Percentiles rank a stretch among this genome's conserved stretches.
These are phyloP conservation scores for Cyberlindnera subsufficiens DNA, from an alignment of 805 yeast species.

Conservation along the genomic window DNA sequence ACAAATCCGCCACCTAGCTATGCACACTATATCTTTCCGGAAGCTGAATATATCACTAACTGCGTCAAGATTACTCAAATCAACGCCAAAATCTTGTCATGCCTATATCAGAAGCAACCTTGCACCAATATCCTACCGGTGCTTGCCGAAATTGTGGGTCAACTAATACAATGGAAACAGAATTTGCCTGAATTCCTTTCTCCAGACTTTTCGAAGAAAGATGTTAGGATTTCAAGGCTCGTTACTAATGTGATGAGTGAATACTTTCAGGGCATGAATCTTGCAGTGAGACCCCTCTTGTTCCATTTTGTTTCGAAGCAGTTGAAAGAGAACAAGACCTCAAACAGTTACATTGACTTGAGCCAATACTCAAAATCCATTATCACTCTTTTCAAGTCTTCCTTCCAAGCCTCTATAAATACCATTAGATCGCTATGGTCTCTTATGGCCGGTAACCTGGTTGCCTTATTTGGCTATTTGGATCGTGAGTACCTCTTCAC, in stretches of 20 bases:
- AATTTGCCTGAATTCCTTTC: constrained; percentile 57
- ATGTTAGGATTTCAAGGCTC: constrained; percentile 53
- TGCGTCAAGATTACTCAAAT: constrained; percentile 77
- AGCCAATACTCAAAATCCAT: constrained; percentile 63
- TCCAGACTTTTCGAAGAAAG: constrained; percentile 52
- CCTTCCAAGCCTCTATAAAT: constrained; percentile 76
- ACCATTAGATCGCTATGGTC: constrained; percentile 73
- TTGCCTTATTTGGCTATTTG: constrained; percentile 85
- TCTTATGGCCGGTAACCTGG: constrained; percentile 68
- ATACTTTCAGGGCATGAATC: constrained; percentile 74
- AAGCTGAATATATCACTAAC: constrained; percentile 69
- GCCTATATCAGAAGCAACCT: constrained; percentile 70
- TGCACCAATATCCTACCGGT: constrained; percentile 67
- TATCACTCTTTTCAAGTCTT: constrained; percentile 64
- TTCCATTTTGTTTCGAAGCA: constrained; percentile 73
- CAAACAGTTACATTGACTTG: constrained; percentile 54
- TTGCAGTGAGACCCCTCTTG: constrained; percentile 71
- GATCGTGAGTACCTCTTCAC: constrained; percentile 79
- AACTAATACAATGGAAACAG: constrained; percentile 62
- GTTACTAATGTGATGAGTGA: constrained; percentile 76
- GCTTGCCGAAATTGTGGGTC: constrained; percentile 62
- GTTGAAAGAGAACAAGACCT: constrained; percentile 40
- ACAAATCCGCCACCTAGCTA: constrained; percentile 53
- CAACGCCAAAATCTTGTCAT: constrained; percentile 65
- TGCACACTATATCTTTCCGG: constrained; percentile 67